Evolutionary conservation across 129 eudicot genomes (phyloP), one percentile per base, ranked within the genome.

Genomic region (Artemisia argyi): DNA sequence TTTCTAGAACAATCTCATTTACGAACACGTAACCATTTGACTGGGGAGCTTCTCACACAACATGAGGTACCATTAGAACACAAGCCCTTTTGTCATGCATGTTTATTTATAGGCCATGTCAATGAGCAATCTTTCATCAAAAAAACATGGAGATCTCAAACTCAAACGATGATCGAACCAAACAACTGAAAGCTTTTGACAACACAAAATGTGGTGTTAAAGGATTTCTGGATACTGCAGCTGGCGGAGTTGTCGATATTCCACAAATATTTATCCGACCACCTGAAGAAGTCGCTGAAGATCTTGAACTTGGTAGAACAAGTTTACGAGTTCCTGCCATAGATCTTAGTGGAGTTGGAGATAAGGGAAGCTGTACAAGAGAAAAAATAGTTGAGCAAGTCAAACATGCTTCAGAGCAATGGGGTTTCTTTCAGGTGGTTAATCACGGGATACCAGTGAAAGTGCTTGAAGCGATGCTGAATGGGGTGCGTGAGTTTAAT

Each of bases 391-490:
- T 82, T 63, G 70, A 57, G 64, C 72, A 79, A 52, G 58, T 83
- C 54, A 49, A 28, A 17, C 50, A 18, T 7, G 89, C 89, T 42
- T 81, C 79, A 3, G 74, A 78, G 26, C 55, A 63, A 0, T 85
- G 83, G 85, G 89, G 85, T 6, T 80, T 84, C 67, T 84, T 78
- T 50, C 89, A 81, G 50, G 81, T 81, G 73, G 69, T 84, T 49
- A 81, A 84, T 65, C 89, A 84, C 75, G 85, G 79, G 44, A 66
- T 84, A 3, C 79, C 83, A 3, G 3, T 2, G 4, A 57, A 49
- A 60, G 39, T 78, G 17, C 20, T 81, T 62, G 82, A 75, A 48
- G 69, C 47, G 14, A 75, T 78, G 79, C 58, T 85, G 20, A 72
- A 75, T 71, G 77, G 84, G 14, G 35, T 72, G 11, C 69, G 86